These are phyloP conservation scores for Rhododendron mucronatum DNA, from an alignment of 148 eudicot genomes.

Conservation along the genomic window DNA sequence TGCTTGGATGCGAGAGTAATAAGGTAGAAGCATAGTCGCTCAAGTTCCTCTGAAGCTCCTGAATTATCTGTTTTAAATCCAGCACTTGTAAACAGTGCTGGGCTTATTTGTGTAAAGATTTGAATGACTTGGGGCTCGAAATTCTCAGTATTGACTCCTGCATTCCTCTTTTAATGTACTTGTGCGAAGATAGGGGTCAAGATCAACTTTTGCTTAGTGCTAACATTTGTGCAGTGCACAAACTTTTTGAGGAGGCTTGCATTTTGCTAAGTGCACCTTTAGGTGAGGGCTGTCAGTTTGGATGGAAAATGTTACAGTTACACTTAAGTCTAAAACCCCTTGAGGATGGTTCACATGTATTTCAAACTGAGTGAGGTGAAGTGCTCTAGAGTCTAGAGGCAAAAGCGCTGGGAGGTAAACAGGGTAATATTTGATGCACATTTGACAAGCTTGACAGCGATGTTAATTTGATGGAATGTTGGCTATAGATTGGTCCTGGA, in stretches of 20 bases:
- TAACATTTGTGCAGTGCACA: not conserved
- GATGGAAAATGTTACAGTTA: not conserved
- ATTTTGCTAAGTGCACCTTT: not conserved
- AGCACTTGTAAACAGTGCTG: not conserved
- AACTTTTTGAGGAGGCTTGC: not conserved
- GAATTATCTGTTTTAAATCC: not conserved
- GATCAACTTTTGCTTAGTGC: not conserved
- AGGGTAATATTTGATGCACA: not conserved
- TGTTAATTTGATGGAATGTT: not conserved
- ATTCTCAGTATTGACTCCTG: not conserved
- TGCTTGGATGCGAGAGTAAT: not conserved
- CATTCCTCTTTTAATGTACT: not conserved
- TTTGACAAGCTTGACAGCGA: not conserved
- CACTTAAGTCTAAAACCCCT: not conserved
- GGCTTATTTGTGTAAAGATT: not conserved
- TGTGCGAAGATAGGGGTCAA: not conserved
- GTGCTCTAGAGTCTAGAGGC: not conserved
- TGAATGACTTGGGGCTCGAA: not conserved
- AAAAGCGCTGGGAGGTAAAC: not conserved
- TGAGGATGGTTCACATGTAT: not conserved
- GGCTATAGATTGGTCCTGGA: not conserved
- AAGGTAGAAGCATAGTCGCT: not conserved
- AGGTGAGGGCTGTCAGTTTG: not conserved
- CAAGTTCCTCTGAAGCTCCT: slow-evolving; percentile 3
- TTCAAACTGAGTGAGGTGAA: not conserved